Conservation (phyloP, 129 eudicot species). For the Deinandra increscens region DNA sequence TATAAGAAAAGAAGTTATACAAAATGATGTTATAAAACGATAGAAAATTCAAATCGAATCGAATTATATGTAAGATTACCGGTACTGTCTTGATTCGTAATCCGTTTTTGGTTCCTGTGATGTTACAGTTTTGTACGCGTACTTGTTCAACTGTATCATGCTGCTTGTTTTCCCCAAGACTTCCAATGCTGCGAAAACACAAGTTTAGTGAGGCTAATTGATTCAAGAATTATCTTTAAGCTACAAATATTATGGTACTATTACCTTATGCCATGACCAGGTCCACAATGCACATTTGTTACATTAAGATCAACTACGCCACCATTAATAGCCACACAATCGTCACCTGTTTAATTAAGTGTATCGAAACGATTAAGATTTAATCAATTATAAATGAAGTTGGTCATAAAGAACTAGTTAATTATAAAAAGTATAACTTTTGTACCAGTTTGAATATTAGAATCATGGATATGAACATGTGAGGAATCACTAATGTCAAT, state of each 20-base stretch:
- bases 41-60: background rate
- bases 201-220: background rate
- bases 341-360: slow-evolving; percentile 43
- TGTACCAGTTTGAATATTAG: slow-evolving; percentile 41
- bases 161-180: slow-evolving; percentile 38
- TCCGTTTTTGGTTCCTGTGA: slow-evolving; percentile 36
- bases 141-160: slow-evolving; percentile 41
- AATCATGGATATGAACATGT: slow-evolving; percentile 33
- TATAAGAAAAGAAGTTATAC: background rate
- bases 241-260: too few species aligned
- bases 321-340: slow-evolving; percentile 50
- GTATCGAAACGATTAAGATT: background rate
- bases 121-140: slow-evolving; percentile 35
- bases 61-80: slow-evolving; percentile 14
- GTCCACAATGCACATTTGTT: slow-evolving; percentile 41
- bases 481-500: slow-evolving; percentile 41
- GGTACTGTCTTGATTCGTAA: slow-evolving; percentile 55
- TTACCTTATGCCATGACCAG: slow-evolving; percentile 66
- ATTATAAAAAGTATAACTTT: background rate
- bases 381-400: background rate
- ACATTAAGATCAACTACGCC: slow-evolving; percentile 33
- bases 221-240: too few species aligned
- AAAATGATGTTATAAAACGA: too few species aligned
- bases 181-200: slow-evolving; percentile 37
- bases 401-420: background rate